phyloP scores from a whole-genome alignment of 176 grass and related monocot genomes.

The Cocos nucifera region DNA sequence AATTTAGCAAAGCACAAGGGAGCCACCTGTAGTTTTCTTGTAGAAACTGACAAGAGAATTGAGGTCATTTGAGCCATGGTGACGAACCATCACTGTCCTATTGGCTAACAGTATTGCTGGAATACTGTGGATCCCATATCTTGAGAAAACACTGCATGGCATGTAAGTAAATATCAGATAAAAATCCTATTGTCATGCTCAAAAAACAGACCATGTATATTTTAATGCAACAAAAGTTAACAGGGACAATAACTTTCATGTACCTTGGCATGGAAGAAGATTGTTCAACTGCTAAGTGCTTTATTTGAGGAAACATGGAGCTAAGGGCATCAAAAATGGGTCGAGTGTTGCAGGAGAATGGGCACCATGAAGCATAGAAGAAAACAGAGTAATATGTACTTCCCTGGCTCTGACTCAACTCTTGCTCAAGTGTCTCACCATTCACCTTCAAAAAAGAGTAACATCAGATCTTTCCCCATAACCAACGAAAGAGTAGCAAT shows the following conservation, averaged over 20 bases:
- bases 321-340: slow-evolving; percentile 62
- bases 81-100: slow-evolving; percentile 30
- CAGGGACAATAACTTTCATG: background rate
- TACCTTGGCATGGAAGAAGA: slow-evolving; percentile 59
- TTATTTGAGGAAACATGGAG: slow-evolving; percentile 79
- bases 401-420: slow-evolving; percentile 9
- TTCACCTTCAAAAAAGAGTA: slow-evolving; percentile 32
- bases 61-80: slow-evolving; percentile 46
- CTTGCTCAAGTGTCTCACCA: slow-evolving; percentile 36
- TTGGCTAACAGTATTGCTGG: slow-evolving; percentile 56
- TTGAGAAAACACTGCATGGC: slow-evolving; percentile 51
- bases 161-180: slow-evolving; percentile 1
- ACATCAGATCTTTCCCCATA: no score
- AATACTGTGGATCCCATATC: slow-evolving; percentile 57
- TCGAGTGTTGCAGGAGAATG: slow-evolving; percentile 50
- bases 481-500: no score
- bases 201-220: no score
- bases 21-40: slow-evolving; percentile 51
- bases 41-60: slow-evolving; percentile 51
- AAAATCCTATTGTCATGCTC: no score
- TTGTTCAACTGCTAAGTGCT: slow-evolving; percentile 71
- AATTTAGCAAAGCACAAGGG: slow-evolving; percentile 1
- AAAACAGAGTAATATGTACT: slow-evolving; percentile 40
- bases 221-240: no score
- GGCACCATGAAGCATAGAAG: slow-evolving; percentile 86